A percentile compares a stretch with the other conserved stretches of the same genome.
phyloP scores from a whole-genome alignment of 176 grass and related monocot species.

The Phyllostachys edulis region DNA sequence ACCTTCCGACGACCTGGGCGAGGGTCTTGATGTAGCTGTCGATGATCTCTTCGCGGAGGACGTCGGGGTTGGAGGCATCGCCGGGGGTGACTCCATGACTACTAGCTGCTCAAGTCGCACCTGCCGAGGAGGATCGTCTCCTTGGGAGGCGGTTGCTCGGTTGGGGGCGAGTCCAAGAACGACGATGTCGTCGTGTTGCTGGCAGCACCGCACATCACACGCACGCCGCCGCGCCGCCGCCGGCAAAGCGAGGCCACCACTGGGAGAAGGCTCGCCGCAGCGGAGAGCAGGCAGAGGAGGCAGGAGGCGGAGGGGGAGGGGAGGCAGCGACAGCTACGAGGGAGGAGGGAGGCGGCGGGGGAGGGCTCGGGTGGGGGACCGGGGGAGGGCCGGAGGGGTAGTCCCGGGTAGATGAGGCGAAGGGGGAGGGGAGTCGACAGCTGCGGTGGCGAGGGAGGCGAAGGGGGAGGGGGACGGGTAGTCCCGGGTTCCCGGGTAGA shows the following conservation, averaged over 20 bases:
- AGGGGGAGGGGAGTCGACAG: no score
- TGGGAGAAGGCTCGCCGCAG: slow-evolving; percentile 9
- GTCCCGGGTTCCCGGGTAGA: no score
- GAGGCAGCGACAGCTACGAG: no score
- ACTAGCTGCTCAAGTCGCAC: slow-evolving; percentile 93
- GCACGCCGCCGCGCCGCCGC: no score
- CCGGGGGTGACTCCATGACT: slow-evolving; percentile 66
- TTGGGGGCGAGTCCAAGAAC: slow-evolving; percentile 65
- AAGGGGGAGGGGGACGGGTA: no score
- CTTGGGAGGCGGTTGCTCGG: slow-evolving; percentile 75
- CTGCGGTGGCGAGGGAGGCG: no score
- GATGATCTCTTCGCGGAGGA: slow-evolving; percentile 77
- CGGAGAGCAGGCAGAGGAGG: slow-evolving; percentile 8
- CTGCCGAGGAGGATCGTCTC: slow-evolving; percentile 81
- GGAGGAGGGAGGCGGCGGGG: no score
- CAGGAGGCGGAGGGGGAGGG: not conserved
- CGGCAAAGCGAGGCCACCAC: not conserved
- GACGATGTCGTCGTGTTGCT: slow-evolving; percentile 68
- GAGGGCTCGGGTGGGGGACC: no score
- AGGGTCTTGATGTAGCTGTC: slow-evolving; percentile 89
- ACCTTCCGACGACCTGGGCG: slow-evolving; percentile 74
- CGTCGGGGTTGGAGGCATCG: slow-evolving; percentile 40
- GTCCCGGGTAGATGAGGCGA: no score
- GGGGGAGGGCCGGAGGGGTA: no score
- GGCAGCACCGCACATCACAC: no score